Evolutionary conservation across 306 rosid genomes (phyloP), one percentile per base, ranked within the genome.

Genomic region (Prunus salicina): DNA sequence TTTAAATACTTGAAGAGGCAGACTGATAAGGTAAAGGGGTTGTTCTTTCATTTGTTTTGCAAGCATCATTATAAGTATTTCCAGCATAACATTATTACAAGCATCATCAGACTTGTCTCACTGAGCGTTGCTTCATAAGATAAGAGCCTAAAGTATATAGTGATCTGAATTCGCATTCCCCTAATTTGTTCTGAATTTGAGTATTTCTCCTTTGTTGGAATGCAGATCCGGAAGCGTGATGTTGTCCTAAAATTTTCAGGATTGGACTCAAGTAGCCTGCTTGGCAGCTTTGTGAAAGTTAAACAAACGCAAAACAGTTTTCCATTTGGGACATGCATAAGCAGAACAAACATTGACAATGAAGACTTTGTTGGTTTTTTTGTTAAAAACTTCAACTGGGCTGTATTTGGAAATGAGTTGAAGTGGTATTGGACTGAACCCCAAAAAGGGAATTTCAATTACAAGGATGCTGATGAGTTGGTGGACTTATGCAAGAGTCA

Each of bases 351-450:
- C 82, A 89, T 92, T 24, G 97, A 96, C 87, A 91, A 92, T 8
- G 97, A 96, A 84, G 99, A 96, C 81, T 92, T 91, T 78, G 88
- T 89, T 10, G 73, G 82, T 72, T 96, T 96, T 80, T 89, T 92
- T 13, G 71, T 80, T 76, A 87, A 89, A 74, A 87, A 92, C 78
- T 92, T 95, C 80, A 95, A 92, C 84, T 96, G 99, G 99, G 96
- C 96, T 18, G 97, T 88, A 64, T 96, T 96, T 76, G 99, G 97
- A 22, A 96, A 96, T 73, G 99, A 92, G 83, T 78, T 96, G 84
- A 96, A 96, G 83, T 96, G 97, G 99, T 87, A 87, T 69, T 96
- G 93, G 99, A 96, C 98, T 2, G 99, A 96, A 71, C 74, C 96
- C 28, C 96, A 92, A 13, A 79, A 81, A 62, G 99, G 98, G n/a